These are phyloP conservation scores for Eucalyptus pumila DNA, from an alignment of 345 rosid genomes.

Conservation along the genomic window DNA sequence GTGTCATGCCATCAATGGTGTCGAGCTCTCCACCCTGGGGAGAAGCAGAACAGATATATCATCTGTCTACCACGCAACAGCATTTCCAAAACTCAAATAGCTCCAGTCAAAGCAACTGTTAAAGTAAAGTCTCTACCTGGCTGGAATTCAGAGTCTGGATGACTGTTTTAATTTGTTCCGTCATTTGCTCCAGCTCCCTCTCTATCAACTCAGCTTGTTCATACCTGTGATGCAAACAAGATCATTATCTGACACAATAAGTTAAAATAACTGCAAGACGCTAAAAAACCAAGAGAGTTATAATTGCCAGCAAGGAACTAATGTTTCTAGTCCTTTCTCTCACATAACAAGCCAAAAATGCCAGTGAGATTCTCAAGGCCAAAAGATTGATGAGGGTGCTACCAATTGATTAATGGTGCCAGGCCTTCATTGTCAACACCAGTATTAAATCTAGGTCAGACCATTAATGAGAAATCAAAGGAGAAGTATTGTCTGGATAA, in stretches of 20 bases:
- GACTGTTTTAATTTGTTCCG: constrained; percentile 77
- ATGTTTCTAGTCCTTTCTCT: neutral
- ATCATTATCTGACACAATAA: neutral
- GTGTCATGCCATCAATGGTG: constrained; percentile 69
- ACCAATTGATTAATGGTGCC: neutral
- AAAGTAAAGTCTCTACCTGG: constrained; percentile 35
- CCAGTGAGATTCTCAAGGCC: neutral
- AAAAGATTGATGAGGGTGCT: neutral
- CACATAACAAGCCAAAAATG: neutral
- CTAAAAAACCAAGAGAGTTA: neutral
- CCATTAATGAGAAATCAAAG: neutral
- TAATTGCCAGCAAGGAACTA: neutral
- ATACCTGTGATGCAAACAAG: constrained; percentile 33
- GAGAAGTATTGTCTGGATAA: neutral
- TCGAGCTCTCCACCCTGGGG: constrained; percentile 84
- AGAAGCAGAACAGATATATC: neutral
- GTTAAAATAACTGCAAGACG: neutral
- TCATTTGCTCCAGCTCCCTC: constrained; percentile 93
- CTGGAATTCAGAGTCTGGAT: constrained; percentile 72
- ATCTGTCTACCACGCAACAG: neutral
- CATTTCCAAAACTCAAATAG: neutral
- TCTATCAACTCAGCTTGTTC: constrained; percentile 86
- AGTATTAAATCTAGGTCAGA: neutral
- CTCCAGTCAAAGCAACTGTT: neutral
- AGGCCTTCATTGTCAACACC: neutral